Evolutionary conservation across 192 early-diverging fungal genomes (phyloP), one percentile per base, ranked within the genome.

Genomic region (Paraglomus brasilianum): DNA sequence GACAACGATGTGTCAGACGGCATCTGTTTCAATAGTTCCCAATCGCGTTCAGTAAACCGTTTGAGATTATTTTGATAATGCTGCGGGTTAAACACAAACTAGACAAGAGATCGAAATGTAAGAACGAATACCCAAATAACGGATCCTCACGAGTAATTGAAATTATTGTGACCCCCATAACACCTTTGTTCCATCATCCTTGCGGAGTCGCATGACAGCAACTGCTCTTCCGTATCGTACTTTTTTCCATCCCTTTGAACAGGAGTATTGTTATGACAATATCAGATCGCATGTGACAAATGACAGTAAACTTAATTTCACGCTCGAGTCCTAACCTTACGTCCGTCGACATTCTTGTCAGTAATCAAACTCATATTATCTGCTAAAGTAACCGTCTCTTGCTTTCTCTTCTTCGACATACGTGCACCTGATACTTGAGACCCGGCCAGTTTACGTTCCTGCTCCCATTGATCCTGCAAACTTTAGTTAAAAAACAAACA

Each of bases 151-250:
- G 30, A 30, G 30, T 30, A 30, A 30, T 30, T 30, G 30, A 30
- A 30, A 30, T 30, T 30, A 30, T 30, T 30, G 3, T 30, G 30
- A 3, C 30, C 30, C 30, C 1, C 30, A 3, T 41, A 17, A 14
- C 30, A 66, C 64, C 64, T 48, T 52, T 4, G 19, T 66, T 30
- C 64, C 48, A 51, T 66, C 48, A 9, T 42, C 72, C 69, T 75
- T 85, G 24, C 78, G 72, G 22, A 89, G 50, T n/a, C 81, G 80
- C 80, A 90, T 82, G 44, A 89, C 84, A 8, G 89, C 79, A 48
- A 92, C 87, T 8, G 87, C 89, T 21, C 89, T 83, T 64, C 86
- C 87, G 78, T 89, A 92, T 41, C 86, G 70, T 15, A 85, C 84
- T 65, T 82, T 77, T 57, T 83, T 82, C 91, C 92, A 94, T 5